phyloP scores from a whole-genome alignment of 2,329 filamentous ascomycete genomes.

The Aspergillus unguis region DNA sequence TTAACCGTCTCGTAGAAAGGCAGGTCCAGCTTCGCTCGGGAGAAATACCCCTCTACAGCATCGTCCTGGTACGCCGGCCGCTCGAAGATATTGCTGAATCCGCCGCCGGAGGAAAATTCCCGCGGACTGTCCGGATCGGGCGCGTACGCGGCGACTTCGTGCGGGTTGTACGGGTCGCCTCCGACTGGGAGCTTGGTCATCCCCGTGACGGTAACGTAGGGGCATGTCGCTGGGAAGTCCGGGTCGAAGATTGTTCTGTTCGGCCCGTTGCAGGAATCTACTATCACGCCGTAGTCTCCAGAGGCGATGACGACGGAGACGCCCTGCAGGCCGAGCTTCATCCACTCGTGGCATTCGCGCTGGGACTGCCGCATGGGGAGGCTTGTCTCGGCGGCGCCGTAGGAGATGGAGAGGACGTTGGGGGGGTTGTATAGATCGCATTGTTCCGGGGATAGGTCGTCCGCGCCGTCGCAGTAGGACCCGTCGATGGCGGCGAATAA shows the following conservation, averaged over 20 bases:
- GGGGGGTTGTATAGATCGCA: constrained; percentile 53
- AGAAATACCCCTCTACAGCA: constrained; percentile 44
- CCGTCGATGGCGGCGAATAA: constrained; percentile 54
- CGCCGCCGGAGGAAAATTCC: constrained; percentile 42
- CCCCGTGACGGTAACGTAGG: constrained; percentile 52
- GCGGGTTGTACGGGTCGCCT: neutral
- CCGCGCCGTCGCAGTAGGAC: constrained; percentile 49
- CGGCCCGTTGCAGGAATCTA: constrained; percentile 40
- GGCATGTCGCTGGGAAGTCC: constrained; percentile 50
- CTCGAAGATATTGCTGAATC: constrained; percentile 48
- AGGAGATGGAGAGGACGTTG: constrained; percentile 57
- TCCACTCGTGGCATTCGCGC: constrained; percentile 46
- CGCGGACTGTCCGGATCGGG: neutral
- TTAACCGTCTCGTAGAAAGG: constrained; percentile 33
- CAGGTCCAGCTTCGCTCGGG: constrained; percentile 26
- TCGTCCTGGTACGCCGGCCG: constrained; percentile 42
- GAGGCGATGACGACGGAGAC: constrained; percentile 31
- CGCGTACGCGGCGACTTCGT: neutral
- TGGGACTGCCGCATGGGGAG: constrained; percentile 55
- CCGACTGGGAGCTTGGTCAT: constrained; percentile 30
- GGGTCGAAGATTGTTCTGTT: constrained; percentile 48
- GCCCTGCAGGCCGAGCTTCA: constrained; percentile 49
- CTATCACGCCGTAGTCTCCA: constrained; percentile 32
- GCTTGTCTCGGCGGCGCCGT: constrained; percentile 54
- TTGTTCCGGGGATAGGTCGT: constrained; percentile 35